Evolutionary conservation across 2,329 filamentous ascomycete genomes (phyloP).

Genomic region (Penicillium sp.): DNA sequence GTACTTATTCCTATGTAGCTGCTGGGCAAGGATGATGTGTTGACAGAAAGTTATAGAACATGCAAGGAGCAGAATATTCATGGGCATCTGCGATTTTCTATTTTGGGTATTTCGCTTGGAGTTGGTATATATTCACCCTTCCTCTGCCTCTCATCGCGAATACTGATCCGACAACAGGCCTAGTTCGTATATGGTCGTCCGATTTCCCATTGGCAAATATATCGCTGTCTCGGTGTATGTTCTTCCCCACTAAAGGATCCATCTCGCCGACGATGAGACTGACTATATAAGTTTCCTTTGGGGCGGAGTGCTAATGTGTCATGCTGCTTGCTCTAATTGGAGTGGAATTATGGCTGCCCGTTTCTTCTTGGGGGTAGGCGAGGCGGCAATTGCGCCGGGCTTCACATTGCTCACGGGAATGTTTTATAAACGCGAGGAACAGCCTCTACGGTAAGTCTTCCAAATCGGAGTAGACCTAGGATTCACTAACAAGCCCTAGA

Average conservation of each 20-base stretch:
- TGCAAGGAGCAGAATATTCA: conserved; percentile 4
- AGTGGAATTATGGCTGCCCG: conserved; percentile 16
- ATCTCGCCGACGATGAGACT: not conserved
- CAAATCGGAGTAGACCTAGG: conserved; percentile 5
- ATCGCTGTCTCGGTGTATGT: conserved; percentile 3
- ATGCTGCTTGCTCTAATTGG: conserved; percentile 14
- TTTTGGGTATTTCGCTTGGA: conserved; percentile 9
- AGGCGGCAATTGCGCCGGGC: conserved; percentile 28
- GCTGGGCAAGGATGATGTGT: not conserved
- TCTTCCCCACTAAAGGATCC: not conserved
- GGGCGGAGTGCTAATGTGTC: conserved; percentile 17
- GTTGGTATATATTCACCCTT: not conserved
- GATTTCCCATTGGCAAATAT: conserved; percentile 7
- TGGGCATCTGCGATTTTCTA: conserved; percentile 8
- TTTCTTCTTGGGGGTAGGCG: conserved; percentile 27
- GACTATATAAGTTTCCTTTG: conserved; percentile 8
- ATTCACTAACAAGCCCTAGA: not conserved
- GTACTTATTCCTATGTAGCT: not conserved
- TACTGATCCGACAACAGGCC: not conserved
- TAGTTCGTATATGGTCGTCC: conserved; percentile 4
- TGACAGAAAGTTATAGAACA: conserved; percentile 3
- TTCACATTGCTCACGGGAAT: conserved; percentile 41
- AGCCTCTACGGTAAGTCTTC: conserved; percentile 31
- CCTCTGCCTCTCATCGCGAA: not conserved
- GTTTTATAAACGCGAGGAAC: conserved; percentile 40